These are phyloP conservation scores for Harringtonia lauricola DNA, from an alignment of 2,329 filamentous ascomycete species.

Conservation along the genomic window DNA sequence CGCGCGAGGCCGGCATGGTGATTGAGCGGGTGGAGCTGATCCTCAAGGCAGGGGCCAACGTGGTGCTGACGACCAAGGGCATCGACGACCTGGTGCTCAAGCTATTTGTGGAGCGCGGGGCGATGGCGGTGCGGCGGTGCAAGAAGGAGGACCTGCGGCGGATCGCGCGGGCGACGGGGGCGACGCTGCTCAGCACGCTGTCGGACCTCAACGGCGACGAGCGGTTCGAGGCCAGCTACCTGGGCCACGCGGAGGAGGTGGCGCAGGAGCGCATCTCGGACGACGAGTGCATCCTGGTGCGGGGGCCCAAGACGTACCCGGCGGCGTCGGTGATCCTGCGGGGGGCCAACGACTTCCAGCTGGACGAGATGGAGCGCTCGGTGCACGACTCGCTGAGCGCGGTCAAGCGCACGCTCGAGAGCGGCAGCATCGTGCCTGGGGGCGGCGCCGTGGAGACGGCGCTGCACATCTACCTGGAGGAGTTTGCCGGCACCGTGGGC, in stretches of 20 bases:
- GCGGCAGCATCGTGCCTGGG: constrained; percentile 90
- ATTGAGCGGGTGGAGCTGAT: constrained; percentile 95
- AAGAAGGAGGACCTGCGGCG: constrained; percentile 97
- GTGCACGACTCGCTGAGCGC: constrained; percentile 94
- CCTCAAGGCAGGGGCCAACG: constrained; percentile 91
- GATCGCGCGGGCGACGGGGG: constrained; percentile 92
- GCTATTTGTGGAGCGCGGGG: constrained; percentile 85
- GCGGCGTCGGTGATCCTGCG: constrained; percentile 94
- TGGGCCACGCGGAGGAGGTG: constrained; percentile 90
- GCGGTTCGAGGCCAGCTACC: constrained; percentile 80
- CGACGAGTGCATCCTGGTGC: constrained; percentile 94
- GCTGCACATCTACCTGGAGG: constrained; percentile 96
- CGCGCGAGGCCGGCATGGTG: constrained; percentile 85
- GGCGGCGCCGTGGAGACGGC: constrained; percentile 98
- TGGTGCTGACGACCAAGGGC: constrained; percentile 93
- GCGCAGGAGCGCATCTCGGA: constrained; percentile 98
- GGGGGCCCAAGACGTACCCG: constrained; percentile 87
- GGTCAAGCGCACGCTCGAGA: constrained; percentile 94
- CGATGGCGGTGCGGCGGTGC: constrained; percentile 90
- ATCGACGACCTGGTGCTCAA: constrained; percentile 96
- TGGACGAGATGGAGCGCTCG: constrained; percentile 98
- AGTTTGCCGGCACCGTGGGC: constrained; percentile 94
- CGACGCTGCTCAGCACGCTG: constrained; percentile 82
- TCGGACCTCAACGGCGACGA: constrained; percentile 97
- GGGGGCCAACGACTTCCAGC: constrained; percentile 87